Base-by-base conservation (phyloP, 2,329 filamentous ascomycete genomes). In the Orbilia javanica region DNA sequence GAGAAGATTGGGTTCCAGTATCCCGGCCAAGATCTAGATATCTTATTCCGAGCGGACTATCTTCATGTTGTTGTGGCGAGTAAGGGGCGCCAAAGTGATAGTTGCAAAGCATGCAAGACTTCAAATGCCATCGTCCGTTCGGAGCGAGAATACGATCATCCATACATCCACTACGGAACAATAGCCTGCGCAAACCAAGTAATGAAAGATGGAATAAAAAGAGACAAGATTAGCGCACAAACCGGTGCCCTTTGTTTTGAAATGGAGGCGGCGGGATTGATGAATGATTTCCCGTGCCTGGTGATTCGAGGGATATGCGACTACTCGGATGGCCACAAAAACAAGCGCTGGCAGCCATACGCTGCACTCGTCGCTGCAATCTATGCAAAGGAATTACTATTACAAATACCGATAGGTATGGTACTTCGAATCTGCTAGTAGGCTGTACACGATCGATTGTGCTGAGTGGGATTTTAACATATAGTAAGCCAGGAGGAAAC, bases 281-380 rank as follows among this genome's bases (percentile, higher is more conserved):
- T 68, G 50, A 34, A 68, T 25, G 64, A 68, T 57, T 57, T 68
- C 50, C 50, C 31, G 4, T 68, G 50, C 15, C 15, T 68, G 11
- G 46, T 57, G 11, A 46, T 68, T 25, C 64, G 64, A 18, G 64
- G 64, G 15, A 44, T 68, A 46, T 68, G 64, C 34, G 64, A 68
- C 36, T 68, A 68, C 50, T 57, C 50, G 1, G 64, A 68, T 20
- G 39, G 64, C 1, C 64, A 68, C 11, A 68, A 68, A 15, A 68
- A 68, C 25, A 68, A 68, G 36, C 46, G 42, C 10, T 68, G 64
- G 64, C 64, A 68, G 25, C 50, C 48, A 15, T 68, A 68, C 53
- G 29, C 63, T 8, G 63, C 44, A 25, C 13, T 66, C 7, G 29
- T 50, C 25, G 62, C 62, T 50, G 62, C 62, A 15, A 36, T 36